These are phyloP conservation scores for Aspergillus biplanus DNA, from an alignment of 495 filamentous ascomycete species.

Conservation along the genomic window DNA sequence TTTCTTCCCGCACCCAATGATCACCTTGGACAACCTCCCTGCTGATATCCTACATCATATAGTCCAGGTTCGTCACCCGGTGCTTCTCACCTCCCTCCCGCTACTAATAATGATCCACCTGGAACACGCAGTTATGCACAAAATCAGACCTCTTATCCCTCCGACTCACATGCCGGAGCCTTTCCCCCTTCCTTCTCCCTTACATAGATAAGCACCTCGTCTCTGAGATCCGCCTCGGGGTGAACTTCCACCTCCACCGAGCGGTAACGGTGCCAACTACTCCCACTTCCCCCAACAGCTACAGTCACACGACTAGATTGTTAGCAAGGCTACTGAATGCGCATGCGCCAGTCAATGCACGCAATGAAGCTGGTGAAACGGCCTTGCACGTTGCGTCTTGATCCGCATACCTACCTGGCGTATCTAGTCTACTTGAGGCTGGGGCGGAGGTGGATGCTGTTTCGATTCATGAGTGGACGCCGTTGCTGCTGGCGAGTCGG, in stretches of 20 bases:
- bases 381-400: conserved; percentile 9
- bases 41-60: conserved; percentile 6
- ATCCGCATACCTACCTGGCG: not conserved
- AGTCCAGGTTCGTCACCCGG: not conserved
- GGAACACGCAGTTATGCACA: not conserved
- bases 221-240: not conserved
- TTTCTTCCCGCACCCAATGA: not conserved
- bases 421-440: not conserved
- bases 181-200: not conserved
- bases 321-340: not conserved
- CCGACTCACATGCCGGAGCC: conserved; percentile 1
- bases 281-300: not conserved
- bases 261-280: not conserved
- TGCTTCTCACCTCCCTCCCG: no score
- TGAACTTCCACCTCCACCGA: conserved; percentile 3
- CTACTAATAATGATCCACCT: no score
- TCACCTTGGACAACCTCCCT: not conserved
- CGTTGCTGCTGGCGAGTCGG: conserved; percentile 7
- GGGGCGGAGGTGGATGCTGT: not conserved
- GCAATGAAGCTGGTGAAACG: not conserved
- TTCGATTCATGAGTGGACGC: not conserved
- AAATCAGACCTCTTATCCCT: conserved; percentile 9
- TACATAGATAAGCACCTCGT: not conserved
- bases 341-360: not conserved
- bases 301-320: not conserved